Percentiles rank a stretch among this genome's conserved stretches.
Conservation (phyloP, 78 protist genomes). For the slime mould (Dictyostelium discoideum) region DNA sequence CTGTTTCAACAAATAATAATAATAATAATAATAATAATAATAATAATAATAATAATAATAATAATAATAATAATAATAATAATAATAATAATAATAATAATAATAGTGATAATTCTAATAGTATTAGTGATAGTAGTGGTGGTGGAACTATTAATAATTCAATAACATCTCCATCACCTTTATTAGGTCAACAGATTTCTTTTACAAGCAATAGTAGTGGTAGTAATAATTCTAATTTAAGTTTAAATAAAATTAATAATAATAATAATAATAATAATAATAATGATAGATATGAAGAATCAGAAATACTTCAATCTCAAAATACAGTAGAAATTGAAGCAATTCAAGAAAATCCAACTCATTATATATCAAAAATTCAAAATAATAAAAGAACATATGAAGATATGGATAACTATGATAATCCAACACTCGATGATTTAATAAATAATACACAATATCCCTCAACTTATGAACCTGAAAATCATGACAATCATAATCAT, state of each 20-base stretch:
- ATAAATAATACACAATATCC: background rate
- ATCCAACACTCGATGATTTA: background rate
- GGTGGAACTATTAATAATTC: background rate
- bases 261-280: background rate
- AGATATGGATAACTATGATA: background rate
- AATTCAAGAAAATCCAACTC: background rate
- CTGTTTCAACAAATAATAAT: background rate
- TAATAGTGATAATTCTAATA: background rate
- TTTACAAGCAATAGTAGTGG: background rate
- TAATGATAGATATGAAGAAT: background rate
- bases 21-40: too few relatives aligned
- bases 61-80: background rate
- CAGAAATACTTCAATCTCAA: background rate
- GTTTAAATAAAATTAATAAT: background rate
- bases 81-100: background rate
- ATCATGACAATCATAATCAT: background rate
- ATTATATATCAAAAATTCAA: background rate
- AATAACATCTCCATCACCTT: background rate
- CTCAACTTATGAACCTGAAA: background rate
- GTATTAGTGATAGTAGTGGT: background rate
- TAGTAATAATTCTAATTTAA: background rate
- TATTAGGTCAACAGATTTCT: conserved; percentile 12
- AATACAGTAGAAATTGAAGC: background rate
- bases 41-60: background rate
- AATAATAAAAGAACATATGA: background rate